Conservation (phyloP, 164 flowering plant genomes). For the Stephania yunnanensis region DNA sequence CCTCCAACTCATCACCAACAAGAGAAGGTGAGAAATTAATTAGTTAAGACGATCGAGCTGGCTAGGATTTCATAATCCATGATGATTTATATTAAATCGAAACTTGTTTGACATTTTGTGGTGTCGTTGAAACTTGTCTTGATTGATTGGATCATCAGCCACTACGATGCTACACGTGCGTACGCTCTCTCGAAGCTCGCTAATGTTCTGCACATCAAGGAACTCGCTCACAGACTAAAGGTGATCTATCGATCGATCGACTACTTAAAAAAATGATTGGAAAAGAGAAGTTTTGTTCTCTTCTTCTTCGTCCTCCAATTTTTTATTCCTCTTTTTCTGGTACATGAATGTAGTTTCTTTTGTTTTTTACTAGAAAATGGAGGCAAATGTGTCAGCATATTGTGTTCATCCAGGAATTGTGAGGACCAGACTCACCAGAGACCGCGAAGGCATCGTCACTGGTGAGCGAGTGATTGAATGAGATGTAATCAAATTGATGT, state of each 20-base stretch:
- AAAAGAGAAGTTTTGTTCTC: background rate
- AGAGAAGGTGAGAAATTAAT: constrained; percentile 37
- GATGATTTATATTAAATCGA: too few species aligned
- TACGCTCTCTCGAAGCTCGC: constrained; percentile 96
- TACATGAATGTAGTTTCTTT: background rate
- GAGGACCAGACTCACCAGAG: constrained; percentile 88
- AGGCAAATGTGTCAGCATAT: constrained; percentile 79
- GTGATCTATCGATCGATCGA: constrained; percentile 20
- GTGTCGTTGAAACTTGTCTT: constrained; percentile 11
- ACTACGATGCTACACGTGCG: constrained; percentile 84
- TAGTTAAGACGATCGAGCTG: background rate
- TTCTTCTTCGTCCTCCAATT: background rate
- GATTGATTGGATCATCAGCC: constrained; percentile 24
- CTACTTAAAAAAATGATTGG: background rate
- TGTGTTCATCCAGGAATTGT: constrained; percentile 95
- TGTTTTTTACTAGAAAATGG: constrained; percentile 50
- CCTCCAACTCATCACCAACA: constrained; percentile 48
- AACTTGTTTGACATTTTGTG: background rate
- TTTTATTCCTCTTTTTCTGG: background rate
- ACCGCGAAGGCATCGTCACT: constrained; percentile 81
- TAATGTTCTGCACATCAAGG: constrained; percentile 77
- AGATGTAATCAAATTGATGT: too few species aligned
- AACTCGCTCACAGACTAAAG: constrained; percentile 63
- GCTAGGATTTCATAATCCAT: too few species aligned
- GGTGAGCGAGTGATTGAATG: constrained; percentile 27